Base-by-base conservation (phyloP, 1,284 basidiomycete genomes). In the Tilletia setariae region DNA sequence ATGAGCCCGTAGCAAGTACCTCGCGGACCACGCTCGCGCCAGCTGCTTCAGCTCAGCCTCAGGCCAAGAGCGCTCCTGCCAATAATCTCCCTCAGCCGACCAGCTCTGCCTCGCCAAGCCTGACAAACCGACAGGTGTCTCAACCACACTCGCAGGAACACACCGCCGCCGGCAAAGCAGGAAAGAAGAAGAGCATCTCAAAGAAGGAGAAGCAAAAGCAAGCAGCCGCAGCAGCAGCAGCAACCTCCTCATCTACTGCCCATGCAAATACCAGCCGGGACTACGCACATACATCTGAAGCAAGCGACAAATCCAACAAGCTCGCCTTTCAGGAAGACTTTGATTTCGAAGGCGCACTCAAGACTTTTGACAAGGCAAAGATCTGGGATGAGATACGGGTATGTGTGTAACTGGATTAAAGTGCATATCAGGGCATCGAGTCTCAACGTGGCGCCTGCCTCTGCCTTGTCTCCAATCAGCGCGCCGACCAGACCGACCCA, bases 331-430 rank as follows among this genome's bases (percentile, higher is more conserved):
- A 35, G 11, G 53, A 66, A 21, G 65, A 66, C 40, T 66, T 66
- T 61, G 65, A 66, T 49, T 66, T 66, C 47, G 49, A 66, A 47
- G 53, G 28, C 30, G 53, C 28, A 6, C 53, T 66, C 32, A 40
- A 42, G 28, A 56, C 30, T 4, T 66, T 66, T 51, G 65, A 66
- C 32, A 66, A 66, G 53, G 28, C 25, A 13, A 43, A 42, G 65
- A 51, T 66, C 21, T 66, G 65, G 65, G 65, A 66, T 13, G 51
- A 66, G 30, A 66, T 66, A 25, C 49, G 65, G 28, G 65, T 66
- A 35, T 43, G 62, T 44, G 19, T 59, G 19, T 16, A n/a, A n/a
- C n/a, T n/a, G n/a, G n/a, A n/a, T n/a, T n/a, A n/a, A n/a, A n/a
- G n/a, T n/a, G n/a, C n/a, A n/a, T n/a, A n/a, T n/a, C n/a, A 23